Base-by-base conservation (phyloP, 2,329 filamentous ascomycete genomes). In the Sclerotinia trifoliorum region DNA sequence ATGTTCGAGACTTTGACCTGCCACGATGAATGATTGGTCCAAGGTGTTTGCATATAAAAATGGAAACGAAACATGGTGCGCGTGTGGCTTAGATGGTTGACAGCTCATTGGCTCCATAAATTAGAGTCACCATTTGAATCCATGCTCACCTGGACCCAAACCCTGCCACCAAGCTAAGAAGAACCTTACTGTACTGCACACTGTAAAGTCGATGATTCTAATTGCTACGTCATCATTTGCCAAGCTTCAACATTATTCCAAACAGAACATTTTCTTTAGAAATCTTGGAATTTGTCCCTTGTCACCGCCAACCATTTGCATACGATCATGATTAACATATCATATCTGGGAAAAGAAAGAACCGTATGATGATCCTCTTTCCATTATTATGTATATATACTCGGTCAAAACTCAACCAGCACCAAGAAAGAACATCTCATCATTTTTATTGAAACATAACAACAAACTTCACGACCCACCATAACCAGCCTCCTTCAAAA, bases 71-170 rank as follows among this genome's bases (percentile, higher is more conserved):
- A 26, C 35, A 39, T 39, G 17, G 46, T 49, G 48, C 4, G 21
- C 48, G 10, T 42, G 55, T 52, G 64, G 64, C 55, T 61, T 24
- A 19, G 55, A 13, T n/a, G 32, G 21, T 15, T 48, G 55, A 49
- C 65, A 66, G 55, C 46, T 66, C 55, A 66, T 66, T 66, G 54
- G 44, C 65, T 49, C 65, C 65, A 66, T 52, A 61, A 26, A 35
- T 58, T n/a, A 66, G 24, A 46, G 24, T 11, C 4, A 5, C 21
- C 5, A 48, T 49, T 49, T 10, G 17, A 11, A 65, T 13, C 55
- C 64, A 46, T 58, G 29, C 15, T 44, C 19, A 57, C 26, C 26
- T 39, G 39, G 17, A 46, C 29, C 51, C 19, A 32, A 13, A 17
- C 64, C 56, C 44, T 49, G 58, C 11, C 19, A 29, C 2, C 42